phyloP scores from a whole-genome alignment of 2,329 filamentous ascomycete genomes.

The Diplodia sapinea region DNA sequence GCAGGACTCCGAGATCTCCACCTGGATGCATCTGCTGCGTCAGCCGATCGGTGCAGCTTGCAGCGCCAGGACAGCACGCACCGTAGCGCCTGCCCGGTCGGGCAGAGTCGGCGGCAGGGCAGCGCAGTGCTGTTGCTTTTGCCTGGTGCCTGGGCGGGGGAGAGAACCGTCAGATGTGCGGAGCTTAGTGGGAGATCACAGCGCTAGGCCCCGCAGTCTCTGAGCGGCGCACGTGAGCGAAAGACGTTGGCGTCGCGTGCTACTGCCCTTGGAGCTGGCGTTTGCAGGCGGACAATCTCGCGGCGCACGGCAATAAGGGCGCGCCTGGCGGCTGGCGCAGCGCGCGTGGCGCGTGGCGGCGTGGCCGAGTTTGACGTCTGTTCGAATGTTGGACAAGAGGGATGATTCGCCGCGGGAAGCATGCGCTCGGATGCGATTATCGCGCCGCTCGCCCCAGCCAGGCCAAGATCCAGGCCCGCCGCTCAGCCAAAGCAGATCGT shows the following conservation, averaged over 20 bases:
- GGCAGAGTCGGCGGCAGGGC: not conserved
- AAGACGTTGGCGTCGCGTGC: not conserved
- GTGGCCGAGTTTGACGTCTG: not conserved
- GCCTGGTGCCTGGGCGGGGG: constrained; percentile 3
- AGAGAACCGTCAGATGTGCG: not conserved
- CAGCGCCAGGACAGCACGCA: constrained; percentile 11
- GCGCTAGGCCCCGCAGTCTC: constrained; percentile 25
- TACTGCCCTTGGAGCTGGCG: not conserved
- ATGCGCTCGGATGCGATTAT: constrained; percentile 9
- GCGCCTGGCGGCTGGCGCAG: not conserved
- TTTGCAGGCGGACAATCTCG: not conserved
- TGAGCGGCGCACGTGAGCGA: constrained; percentile 13
- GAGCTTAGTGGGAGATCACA: constrained; percentile 27
- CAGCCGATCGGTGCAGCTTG: constrained; percentile 7
- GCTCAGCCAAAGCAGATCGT: constrained; percentile 12
- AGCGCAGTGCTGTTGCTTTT: not conserved
- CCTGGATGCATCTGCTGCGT: constrained; percentile 6
- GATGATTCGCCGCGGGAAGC: constrained; percentile 20
- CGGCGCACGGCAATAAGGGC: not conserved
- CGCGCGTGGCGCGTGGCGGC: constrained; percentile 3
- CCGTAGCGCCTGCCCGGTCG: not conserved
- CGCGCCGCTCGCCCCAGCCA: not conserved
- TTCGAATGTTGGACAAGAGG: not conserved
- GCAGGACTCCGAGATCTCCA: not conserved
- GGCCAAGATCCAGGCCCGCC: constrained; percentile 20